These are phyloP conservation scores for Ceratocystis destructans DNA, from an alignment of 2,329 filamentous ascomycete genomes.

Conservation along the genomic window DNA sequence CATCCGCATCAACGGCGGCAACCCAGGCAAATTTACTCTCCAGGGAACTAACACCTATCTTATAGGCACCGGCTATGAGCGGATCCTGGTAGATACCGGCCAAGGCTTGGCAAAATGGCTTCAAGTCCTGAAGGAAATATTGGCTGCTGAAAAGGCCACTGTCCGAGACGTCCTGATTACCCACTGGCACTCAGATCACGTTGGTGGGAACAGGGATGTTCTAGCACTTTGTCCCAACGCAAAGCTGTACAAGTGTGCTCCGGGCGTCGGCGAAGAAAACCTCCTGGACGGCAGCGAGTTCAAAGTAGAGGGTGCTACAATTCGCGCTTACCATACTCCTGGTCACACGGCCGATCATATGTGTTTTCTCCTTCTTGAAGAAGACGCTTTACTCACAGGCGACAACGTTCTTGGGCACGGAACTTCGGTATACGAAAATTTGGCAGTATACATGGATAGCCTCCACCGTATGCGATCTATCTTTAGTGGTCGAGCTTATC, in stretches of 20 bases:
- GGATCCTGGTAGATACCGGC: conserved; percentile 81
- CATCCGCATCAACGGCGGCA: conserved; percentile 76
- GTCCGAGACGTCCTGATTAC: conserved; percentile 64
- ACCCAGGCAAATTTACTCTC: conserved; percentile 68
- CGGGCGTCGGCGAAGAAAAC: conserved; percentile 32
- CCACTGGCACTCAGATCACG: conserved; percentile 87
- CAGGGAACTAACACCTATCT: conserved; percentile 92
- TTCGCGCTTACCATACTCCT: conserved; percentile 47
- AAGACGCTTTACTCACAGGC: conserved; percentile 74
- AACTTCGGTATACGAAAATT: conserved; percentile 71
- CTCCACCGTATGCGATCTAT: conserved; percentile 51
- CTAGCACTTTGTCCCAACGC: conserved; percentile 47
- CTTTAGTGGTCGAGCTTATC: conserved; percentile 61
- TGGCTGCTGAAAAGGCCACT: conserved; percentile 53
- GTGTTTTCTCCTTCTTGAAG: conserved; percentile 60
- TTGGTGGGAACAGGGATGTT: conserved; percentile 60
- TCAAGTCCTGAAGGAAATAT: conserved; percentile 45
- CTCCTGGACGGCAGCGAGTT: conserved; percentile 42
- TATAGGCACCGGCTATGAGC: conserved; percentile 56
- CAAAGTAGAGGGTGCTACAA: conserved; percentile 44
- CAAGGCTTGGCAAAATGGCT: conserved; percentile 69
- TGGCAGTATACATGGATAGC: conserved; percentile 53
- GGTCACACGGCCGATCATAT: conserved; percentile 76
- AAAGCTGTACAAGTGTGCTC: conserved; percentile 51
- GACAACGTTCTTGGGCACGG: conserved; percentile 83